These are phyloP conservation scores for Mycosphaerella arachidis DNA, from an alignment of 2,329 filamentous ascomycete species.

Conservation along the genomic window DNA sequence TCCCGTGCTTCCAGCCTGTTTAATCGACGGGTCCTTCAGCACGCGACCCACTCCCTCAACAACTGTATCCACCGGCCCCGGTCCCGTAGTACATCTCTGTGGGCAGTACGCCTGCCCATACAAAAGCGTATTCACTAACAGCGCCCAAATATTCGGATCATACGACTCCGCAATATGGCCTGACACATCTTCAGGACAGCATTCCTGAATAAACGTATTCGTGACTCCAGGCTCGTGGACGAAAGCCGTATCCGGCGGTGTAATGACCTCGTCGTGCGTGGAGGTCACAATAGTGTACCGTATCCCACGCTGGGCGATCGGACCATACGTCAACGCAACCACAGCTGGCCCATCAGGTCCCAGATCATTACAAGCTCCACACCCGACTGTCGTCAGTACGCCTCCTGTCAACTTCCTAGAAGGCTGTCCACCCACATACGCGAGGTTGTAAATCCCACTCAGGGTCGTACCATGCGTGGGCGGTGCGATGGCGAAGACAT, in stretches of 20 bases:
- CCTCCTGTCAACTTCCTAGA: conserved; percentile 13
- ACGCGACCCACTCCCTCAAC: neutral
- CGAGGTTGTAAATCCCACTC: conserved; percentile 16
- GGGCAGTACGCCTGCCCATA: neutral
- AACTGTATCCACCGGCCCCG: neutral
- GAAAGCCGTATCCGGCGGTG: conserved; percentile 11
- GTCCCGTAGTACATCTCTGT: neutral
- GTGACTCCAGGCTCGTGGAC: conserved; percentile 10
- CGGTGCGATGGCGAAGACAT: conserved; percentile 23
- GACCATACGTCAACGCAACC: conserved; percentile 9
- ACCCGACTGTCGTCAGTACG: conserved; percentile 16
- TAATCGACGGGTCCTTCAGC: neutral
- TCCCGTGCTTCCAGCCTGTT: neutral
- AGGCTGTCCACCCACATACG: conserved; percentile 18
- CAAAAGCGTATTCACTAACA: conserved; percentile 7
- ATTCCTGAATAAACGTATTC: conserved; percentile 15
- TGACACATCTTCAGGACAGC: conserved; percentile 11
- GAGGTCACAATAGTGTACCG: conserved; percentile 13
- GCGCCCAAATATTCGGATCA: conserved; percentile 6
- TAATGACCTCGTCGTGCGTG: conserved; percentile 14
- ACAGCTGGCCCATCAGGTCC: conserved; percentile 2
- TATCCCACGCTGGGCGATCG: conserved; percentile 12
- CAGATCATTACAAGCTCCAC: conserved; percentile 20
- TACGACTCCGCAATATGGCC: conserved; percentile 10
- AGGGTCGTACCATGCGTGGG: conserved; percentile 24